These are phyloP conservation scores for Solanum tarijense DNA, from an alignment of 257 asterid genomes.

Conservation along the genomic window DNA sequence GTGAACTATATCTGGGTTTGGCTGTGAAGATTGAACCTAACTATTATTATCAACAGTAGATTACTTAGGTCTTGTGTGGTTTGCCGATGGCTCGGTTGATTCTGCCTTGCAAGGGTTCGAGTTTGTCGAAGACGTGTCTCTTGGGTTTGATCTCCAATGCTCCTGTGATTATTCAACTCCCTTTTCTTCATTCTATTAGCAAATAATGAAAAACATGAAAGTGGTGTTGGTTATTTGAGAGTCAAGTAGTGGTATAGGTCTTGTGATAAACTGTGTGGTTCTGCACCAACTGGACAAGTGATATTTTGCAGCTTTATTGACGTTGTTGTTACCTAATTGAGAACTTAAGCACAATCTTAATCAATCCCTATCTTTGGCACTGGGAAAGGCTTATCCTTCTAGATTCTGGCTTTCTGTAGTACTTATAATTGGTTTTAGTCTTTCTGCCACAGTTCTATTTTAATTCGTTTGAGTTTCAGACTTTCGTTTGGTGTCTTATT, in stretches of 20 bases:
- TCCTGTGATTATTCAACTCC: slow-evolving; percentile 58
- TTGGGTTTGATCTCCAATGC: slow-evolving; percentile 68
- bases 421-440: background rate
- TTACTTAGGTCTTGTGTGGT: slow-evolving; percentile 29
- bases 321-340: background rate
- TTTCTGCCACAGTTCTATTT: background rate
- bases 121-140: slow-evolving; percentile 73
- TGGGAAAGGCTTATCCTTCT: background rate
- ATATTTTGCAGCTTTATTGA: background rate
- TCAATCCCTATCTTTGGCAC: background rate
- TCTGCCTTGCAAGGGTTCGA: slow-evolving; percentile 68
- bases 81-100: slow-evolving; percentile 73
- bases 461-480: background rate
- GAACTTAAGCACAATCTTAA: background rate
- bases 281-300: background rate
- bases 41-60: slow-evolving; percentile 5
- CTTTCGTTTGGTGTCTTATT: background rate
- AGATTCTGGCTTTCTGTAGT: background rate
- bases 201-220: background rate
- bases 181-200: background rate
- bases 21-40: background rate
- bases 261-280: background rate
- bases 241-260: background rate
- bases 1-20: background rate
- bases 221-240: background rate